Evolutionary conservation across 352 stramenopile species (phyloP).

Genomic region (Globisporangium nunn): DNA sequence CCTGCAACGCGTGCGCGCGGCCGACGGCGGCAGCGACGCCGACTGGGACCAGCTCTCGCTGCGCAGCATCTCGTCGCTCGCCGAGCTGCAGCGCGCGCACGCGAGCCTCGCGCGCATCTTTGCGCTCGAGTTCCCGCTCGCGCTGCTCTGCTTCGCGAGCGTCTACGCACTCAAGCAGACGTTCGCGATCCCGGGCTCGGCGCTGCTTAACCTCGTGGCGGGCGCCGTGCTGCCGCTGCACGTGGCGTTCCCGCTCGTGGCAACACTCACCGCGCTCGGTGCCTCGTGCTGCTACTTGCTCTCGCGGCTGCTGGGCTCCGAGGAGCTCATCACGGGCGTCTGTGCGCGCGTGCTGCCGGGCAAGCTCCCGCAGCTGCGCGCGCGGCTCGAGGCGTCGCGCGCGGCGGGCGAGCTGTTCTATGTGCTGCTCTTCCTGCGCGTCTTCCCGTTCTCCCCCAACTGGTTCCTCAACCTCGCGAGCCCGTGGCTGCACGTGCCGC

Average conservation of each 20-base stretch:
- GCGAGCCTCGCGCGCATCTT: constrained; percentile 56
- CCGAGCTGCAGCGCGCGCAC: constrained; percentile 53
- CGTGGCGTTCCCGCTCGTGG: constrained; percentile 66
- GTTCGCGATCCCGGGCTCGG: constrained; percentile 76
- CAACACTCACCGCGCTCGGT: constrained; percentile 52
- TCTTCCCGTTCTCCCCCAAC: constrained; percentile 82
- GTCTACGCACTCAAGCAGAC: constrained; percentile 85
- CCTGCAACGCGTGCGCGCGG: constrained; percentile 33
- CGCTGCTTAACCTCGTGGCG: constrained; percentile 69
- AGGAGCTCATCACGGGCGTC: constrained; percentile 44
- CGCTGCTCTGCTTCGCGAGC: constrained; percentile 57
- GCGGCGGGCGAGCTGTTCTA: constrained; percentile 42
- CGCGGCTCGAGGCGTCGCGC: constrained; percentile 45
- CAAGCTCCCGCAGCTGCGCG: constrained; percentile 42
- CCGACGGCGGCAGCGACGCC: constrained; percentile 27
- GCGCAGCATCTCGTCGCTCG: constrained; percentile 51
- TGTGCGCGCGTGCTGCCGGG: constrained; percentile 56
- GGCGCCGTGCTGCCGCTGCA: constrained; percentile 53
- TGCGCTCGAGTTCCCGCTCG: constrained; percentile 47
- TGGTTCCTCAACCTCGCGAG: constrained; percentile 82
- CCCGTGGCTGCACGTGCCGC: constrained; percentile 67
- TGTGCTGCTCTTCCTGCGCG: constrained; percentile 64
- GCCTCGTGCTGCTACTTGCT: constrained; percentile 70
- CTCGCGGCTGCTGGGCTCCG: constrained; percentile 52
- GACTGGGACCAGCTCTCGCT: constrained; percentile 44